Conservation (phyloP, 345 rosid species). For the Turritis glabra region DNA sequence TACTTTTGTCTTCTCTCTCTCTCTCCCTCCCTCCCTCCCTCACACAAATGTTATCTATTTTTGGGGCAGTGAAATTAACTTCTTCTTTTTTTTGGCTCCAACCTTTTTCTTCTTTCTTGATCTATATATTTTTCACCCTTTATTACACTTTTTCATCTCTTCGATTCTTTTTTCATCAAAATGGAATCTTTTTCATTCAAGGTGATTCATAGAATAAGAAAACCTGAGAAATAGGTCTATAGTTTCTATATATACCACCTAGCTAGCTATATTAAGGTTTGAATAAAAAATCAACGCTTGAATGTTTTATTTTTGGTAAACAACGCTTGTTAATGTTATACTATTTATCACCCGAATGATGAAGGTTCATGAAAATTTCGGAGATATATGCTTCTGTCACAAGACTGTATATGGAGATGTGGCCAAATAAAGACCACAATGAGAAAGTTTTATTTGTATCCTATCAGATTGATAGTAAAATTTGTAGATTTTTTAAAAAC, state of each 20-base stretch:
- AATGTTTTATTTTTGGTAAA: no score
- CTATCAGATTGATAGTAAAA: background rate
- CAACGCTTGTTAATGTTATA: background rate
- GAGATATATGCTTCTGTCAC: conserved; percentile 8
- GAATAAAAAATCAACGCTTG: conserved; percentile 5
- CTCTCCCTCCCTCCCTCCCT: conserved; percentile 28
- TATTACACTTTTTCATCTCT: conserved; percentile 16
- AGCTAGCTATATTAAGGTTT: conserved; percentile 34
- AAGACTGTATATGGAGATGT: conserved; percentile 8
- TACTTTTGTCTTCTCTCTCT: conserved; percentile 32
- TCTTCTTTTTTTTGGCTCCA: conserved; percentile 4
- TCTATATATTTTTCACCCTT: conserved; percentile 27
- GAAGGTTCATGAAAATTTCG: background rate
- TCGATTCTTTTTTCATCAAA: conserved; percentile 38
- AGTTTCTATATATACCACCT: conserved; percentile 28
- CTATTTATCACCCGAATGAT: conserved; percentile 13
- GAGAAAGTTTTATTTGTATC: background rate
- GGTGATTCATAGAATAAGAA: conserved; percentile 21
- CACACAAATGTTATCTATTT: conserved; percentile 43
- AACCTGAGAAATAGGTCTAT: conserved; percentile 31
- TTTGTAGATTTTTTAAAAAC: background rate
- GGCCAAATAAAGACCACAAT: conserved; percentile 10
- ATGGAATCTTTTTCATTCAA: conserved; percentile 34
- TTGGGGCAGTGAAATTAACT: conserved; percentile 35
- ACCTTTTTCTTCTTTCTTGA: conserved; percentile 14